Base-by-base conservation (phyloP, 352 stramenopile genomes). In the Phytopythium montanum region DNA sequence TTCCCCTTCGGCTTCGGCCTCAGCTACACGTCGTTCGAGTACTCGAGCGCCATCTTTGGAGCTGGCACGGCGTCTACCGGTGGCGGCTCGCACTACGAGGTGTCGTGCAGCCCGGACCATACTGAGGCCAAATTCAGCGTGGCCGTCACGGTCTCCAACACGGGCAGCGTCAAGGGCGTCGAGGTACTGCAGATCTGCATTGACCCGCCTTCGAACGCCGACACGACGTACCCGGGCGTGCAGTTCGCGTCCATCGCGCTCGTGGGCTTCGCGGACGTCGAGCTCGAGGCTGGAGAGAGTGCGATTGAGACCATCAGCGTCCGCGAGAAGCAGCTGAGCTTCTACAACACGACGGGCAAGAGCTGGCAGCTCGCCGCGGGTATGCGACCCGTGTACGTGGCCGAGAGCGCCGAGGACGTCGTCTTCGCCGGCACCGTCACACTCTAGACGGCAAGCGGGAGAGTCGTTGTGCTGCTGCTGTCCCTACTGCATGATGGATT, bases 1-100 rank as follows among this genome's bases (percentile, higher is more conserved):
- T 73, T 73, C 59, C 66, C 66, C 54, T 73, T 73, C 54, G 66
- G 66, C 28, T 70, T 58, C 44, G 66, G 66, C 13, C 52, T 70
- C 34, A 73, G 58, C 54, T 73, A 73, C 62, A 73, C 66, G 21
- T 65, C 62, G 36, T 73, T 73, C 58, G 66, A 73, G 38, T 73
- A 73, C 58, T 66, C 60, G 51, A 64, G 56, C 59, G 58, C 66
- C 34, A 70, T 64, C 58, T 73, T 73, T 55, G 53, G 54, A 46
- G 56, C 48, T 3, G 54, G 48, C 44, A 55, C 61, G 5, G 12
- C 58, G 16, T 49, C 62, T n/a, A 54, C 61, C 23, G 53, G 60
- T n/a, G 57, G 55, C 46, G 57, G 14, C 50, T 49, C 13, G 42
- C 61, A 72, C 56, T 72, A 72, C 60, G 65, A 72, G 46, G 65